These are phyloP conservation scores for Petunia hybrid DNA, from an alignment of 305 asterid species.

Conservation along the genomic window DNA sequence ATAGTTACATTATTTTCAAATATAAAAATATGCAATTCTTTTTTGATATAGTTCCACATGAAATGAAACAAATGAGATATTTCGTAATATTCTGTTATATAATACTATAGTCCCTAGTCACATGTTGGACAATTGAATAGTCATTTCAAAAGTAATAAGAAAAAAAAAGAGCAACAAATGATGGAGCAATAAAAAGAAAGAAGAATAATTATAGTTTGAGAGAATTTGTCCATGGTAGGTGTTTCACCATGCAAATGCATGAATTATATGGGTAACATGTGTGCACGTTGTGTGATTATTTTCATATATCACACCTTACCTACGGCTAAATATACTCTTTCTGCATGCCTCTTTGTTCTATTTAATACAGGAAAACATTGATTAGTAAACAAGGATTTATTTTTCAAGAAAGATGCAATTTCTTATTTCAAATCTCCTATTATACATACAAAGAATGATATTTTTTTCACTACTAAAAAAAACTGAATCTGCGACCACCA, in stretches of 20 bases:
- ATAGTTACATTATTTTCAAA: too few relatives aligned
- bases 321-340: neutral
- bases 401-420: neutral
- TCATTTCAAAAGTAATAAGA: neutral
- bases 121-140: too few relatives aligned
- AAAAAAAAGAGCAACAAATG: neutral
- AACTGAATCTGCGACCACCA: too few relatives aligned
- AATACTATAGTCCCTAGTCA: neutral
- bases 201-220: neutral
- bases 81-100: too few relatives aligned
- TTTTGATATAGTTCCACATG: too few relatives aligned
- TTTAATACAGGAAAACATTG: neutral
- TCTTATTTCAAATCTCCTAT: neutral
- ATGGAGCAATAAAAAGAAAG: neutral
- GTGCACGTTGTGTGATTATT: slow-evolving; percentile 14
- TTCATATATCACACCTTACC: too few relatives aligned
- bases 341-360: neutral
- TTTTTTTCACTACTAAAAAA: too few relatives aligned
- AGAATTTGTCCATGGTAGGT: slow-evolving; percentile 15
- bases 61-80: too few relatives aligned
- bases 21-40: too few relatives aligned
- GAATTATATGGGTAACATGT: slow-evolving; percentile 11
- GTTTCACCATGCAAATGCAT: slow-evolving; percentile 30
- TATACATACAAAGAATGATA: neutral
- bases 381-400: neutral